Conservation (phyloP, 495 filamentous ascomycete species). For the Penicillium silybi region DNA sequence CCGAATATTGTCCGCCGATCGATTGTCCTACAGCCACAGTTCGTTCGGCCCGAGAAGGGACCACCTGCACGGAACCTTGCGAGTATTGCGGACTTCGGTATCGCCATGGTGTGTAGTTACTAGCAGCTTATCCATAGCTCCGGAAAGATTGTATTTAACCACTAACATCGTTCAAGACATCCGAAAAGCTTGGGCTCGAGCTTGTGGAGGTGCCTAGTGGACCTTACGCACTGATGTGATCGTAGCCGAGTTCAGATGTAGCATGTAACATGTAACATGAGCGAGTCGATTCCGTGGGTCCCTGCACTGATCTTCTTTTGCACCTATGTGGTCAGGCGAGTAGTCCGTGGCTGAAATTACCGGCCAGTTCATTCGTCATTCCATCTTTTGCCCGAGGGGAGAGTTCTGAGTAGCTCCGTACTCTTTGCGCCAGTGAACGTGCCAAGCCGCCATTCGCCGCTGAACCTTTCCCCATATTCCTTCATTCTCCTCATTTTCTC, state of each 20-base stretch:
- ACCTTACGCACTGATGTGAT: neutral
- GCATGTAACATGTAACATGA: constrained; percentile 14
- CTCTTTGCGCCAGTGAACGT: constrained; percentile 17
- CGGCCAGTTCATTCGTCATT: neutral
- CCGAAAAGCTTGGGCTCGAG: neutral
- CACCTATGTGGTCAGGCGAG: neutral
- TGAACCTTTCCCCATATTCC: constrained; percentile 38
- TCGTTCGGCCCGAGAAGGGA: constrained; percentile 9
- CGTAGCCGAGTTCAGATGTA: constrained; percentile 9
- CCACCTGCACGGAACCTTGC: neutral
- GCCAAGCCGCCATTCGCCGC: constrained; percentile 36
- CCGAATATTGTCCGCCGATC: constrained; percentile 1
- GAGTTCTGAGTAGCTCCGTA: constrained; percentile 15
- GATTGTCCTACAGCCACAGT: constrained; percentile 4
- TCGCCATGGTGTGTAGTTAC: neutral
- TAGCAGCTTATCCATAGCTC: neutral
- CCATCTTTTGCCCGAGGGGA: no score
- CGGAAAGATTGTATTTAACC: neutral
- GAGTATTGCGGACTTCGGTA: neutral
- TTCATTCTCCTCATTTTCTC: constrained; percentile 18
- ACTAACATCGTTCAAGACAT: neutral
- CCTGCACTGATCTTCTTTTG: neutral
- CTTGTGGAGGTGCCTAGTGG: neutral
- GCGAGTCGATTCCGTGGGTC: constrained; percentile 2
- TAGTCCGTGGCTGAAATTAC: constrained; percentile 2